Base-by-base conservation (phyloP, 495 filamentous ascomycete species). In the Aspergillus sparsus region DNA sequence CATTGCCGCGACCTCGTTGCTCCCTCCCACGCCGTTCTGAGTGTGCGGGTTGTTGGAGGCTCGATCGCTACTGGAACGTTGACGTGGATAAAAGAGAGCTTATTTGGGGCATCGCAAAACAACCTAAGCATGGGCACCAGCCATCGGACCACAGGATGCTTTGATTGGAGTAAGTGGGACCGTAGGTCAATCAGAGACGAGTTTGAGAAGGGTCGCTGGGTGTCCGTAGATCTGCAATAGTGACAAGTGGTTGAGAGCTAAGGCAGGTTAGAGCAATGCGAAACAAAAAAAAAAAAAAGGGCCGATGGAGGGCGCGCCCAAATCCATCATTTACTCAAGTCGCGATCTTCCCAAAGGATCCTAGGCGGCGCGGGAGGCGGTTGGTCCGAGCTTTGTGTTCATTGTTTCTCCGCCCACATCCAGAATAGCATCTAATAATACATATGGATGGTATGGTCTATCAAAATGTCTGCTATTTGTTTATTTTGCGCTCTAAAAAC, bases 1-100 rank as follows among this genome's bases (percentile, higher is more conserved):
- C 93, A 98, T 91, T 60, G 73, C 67, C 39, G 66, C 70, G 64
- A 56, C 33, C 45, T 51, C 46, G 44, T 44, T 42, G 16, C 62
- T 55, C 51, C 53, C 16, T 60, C 35, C 49, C 15, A 57, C 45
- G 9, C 47, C 44, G 27, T 44, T 55, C 45, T 47, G 33, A 42
- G 34, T 35, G 52, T 49, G 36, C 39, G 34, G 55, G 33, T 56
- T 13, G 44, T 39, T 42, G 49, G 44, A 58, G 55, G 56, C 42
- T 60, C 41, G 58, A 63, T 65, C 59, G 62, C 21, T 27, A 27
- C 49, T 58, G 59, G 62, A 13, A 50, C 57, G 60, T 69, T 57
- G 63, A 69, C 63, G 66, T 66, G 59, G 62, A 66, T 44, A 39
- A 57, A 49, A 61, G 58, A 64, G 49, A 55, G 61, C 52, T 58